Conservation (phyloP, 75 land plant genomes). For the Sequoiadendron giganteum region DNA sequence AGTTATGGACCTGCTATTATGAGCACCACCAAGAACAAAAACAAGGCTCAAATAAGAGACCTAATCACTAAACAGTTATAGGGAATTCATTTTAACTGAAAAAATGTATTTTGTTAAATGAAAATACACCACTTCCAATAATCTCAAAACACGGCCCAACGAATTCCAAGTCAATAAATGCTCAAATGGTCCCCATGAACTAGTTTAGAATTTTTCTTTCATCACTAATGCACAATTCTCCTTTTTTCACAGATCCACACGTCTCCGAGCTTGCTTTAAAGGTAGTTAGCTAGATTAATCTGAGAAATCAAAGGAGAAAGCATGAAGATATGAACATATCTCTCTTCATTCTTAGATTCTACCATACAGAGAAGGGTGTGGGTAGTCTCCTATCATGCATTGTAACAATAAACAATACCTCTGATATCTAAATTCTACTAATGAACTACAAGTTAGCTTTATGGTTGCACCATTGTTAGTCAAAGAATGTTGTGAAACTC, state of each 20-base stretch:
- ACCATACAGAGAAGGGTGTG: not conserved
- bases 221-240: not conserved
- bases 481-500: not conserved
- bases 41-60: too few species aligned
- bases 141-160: not conserved
- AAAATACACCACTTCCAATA: not conserved
- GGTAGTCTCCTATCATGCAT: not conserved
- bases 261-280: not conserved
- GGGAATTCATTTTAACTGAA: not conserved
- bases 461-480: too few species aligned
- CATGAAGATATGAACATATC: not conserved
- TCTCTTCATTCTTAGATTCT: not conserved
- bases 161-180: not conserved
- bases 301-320: not conserved
- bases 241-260: not conserved
- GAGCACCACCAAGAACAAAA: not conserved
- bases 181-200: not conserved
- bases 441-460: not conserved
- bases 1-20: not conserved
- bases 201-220: not conserved
- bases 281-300: not conserved
- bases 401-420: too few species aligned
- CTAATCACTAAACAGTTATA: too few species aligned
- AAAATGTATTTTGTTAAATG: not conserved
- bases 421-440: not conserved